Conservation (phyloP, 768 basidiomycete genomes). For the Amanita polypyramis region DNA sequence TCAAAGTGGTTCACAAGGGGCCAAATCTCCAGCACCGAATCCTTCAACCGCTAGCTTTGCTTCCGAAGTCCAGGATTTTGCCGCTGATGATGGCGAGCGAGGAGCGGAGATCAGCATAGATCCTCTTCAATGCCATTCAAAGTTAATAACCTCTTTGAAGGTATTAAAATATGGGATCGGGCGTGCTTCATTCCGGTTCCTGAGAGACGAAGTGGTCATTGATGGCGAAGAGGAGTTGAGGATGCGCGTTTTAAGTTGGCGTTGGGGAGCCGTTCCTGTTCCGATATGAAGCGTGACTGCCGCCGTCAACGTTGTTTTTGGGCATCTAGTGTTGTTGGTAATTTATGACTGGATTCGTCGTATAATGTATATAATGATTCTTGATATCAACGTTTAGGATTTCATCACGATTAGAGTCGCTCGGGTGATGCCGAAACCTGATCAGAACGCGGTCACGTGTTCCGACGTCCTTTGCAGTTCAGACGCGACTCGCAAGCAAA, state of each 20-base stretch:
- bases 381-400: too few relatives aligned
- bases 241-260: constrained; percentile 3
- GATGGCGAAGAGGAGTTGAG: constrained; percentile 1
- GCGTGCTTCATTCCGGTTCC: constrained; percentile 1
- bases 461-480: background rate
- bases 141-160: background rate
- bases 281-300: background rate
- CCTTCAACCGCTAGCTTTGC: too few relatives aligned
- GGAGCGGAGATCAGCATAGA: background rate
- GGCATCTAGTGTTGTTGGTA: background rate
- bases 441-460: constrained; percentile 9
- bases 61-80: too few relatives aligned
- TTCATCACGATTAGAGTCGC: too few relatives aligned
- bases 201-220: constrained; percentile 2
- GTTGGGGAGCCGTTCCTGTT: background rate
- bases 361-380: background rate
- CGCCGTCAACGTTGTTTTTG: background rate
- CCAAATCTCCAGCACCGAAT: background rate
- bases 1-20: background rate
- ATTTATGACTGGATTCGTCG: background rate
- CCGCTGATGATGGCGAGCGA: background rate
- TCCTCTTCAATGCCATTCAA: background rate
- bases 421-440: too few relatives aligned
- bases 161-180: background rate
- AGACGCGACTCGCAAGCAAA: background rate